Evolutionary conservation across 2,329 filamentous ascomycete genomes (phyloP).

Genomic region (Ophiostoma himal-ulmi): DNA sequence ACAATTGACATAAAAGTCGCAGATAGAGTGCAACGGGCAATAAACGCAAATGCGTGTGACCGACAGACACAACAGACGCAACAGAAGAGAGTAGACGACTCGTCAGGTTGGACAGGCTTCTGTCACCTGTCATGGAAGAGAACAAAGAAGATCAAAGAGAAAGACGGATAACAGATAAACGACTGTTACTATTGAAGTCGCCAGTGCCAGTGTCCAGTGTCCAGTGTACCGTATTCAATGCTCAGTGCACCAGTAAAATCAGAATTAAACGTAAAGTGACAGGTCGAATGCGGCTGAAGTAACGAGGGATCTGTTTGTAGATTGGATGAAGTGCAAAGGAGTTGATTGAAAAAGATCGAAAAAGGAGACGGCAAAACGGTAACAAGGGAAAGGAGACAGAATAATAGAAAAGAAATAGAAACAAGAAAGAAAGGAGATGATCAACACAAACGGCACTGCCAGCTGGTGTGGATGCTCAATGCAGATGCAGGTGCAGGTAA

Average conservation of each 20-base stretch:
- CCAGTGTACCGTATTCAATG: too few species aligned
- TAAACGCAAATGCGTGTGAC: neutral
- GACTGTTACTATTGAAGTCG: too few species aligned
- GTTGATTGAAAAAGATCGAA: neutral
- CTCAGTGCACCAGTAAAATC: neutral
- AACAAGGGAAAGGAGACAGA: neutral
- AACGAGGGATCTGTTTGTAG: neutral
- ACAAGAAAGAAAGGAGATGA: neutral
- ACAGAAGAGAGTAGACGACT: neutral
- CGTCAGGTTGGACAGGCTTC: slow-evolving; percentile 6
- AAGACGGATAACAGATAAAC: neutral
- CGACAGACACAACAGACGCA: neutral
- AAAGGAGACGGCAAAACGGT: neutral
- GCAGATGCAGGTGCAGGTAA: neutral
- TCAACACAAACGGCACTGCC: slow-evolving; percentile 1
- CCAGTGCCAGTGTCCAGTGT: too few species aligned
- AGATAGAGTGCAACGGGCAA: neutral
- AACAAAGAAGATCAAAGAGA: neutral
- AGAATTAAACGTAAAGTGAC: neutral
- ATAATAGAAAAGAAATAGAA: neutral
- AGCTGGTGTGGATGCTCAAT: slow-evolving; percentile 10
- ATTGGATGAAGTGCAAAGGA: neutral
- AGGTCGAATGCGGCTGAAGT: slow-evolving; percentile 12
- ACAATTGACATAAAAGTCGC: neutral
- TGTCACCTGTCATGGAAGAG: slow-evolving; percentile 2